Base-by-base conservation (phyloP, 306 rosid genomes). In the Vicia villosa region DNA sequence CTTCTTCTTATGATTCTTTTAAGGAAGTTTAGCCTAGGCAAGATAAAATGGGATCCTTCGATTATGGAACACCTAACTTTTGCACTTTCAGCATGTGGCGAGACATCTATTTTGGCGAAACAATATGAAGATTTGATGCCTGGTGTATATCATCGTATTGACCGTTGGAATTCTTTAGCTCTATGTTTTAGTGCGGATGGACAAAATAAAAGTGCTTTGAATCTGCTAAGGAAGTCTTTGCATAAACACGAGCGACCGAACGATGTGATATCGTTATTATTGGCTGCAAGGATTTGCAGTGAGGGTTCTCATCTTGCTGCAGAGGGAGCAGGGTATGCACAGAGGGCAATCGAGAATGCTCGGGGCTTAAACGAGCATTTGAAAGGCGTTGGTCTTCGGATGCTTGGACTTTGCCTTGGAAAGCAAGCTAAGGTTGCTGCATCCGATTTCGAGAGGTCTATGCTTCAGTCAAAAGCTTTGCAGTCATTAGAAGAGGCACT, bases 121-220 rank as follows among this genome's bases (percentile, higher is more conserved):
- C 96, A 84, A 69, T 68, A 91, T 36, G 96, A 90, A 80, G 99
- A 88, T 85, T 70, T 91, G 74, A 73, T 83, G 74, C 99, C 99
- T 76, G 97, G 99, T 42, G 74, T 86, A 15, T 88, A 81, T 75
- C 96, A 83, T 32, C 97, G 99, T 13, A 89, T 91, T 59, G 97
- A 91, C 40, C 96, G 88, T 65, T 91, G 99, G 99, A 88, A 87
- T 63, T 80, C 80, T 62, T 72, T 94, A 82, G 97, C 99, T 68
- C 82, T 94, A 52, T 91, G 95, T 80, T 85, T 80, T 73, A 68
- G 86, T 75, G 96, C 81, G 62, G 88, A 88, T 19, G 97, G 95
- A 67, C 80, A 91, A 77, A 75, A 88, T 28, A 68, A 84, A 64
- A 79, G 59, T 42, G 89, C 99, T 36, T 74, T 94, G 83, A 81